Percentiles rank a stretch among this genome's conserved stretches.
Conservation (phyloP, 257 asterid genomes). For the Thymus mandschuricus region DNA sequence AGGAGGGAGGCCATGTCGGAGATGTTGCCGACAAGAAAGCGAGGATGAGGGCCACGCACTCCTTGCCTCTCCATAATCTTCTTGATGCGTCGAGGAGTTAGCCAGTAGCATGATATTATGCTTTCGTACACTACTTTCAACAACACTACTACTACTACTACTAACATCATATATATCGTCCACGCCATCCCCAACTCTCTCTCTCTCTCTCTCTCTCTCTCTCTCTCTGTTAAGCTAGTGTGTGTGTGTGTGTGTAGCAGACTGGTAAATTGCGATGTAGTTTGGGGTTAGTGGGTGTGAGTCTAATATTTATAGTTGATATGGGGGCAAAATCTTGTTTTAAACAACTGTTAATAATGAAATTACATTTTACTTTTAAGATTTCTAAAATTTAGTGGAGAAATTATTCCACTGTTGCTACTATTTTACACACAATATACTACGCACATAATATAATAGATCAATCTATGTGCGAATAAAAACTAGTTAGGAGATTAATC, state of each 20-base stretch:
- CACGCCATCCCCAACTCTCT: conserved; percentile 45
- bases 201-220: not conserved
- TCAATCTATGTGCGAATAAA: no score
- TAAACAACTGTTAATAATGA: not conserved
- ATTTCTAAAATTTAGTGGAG: no score
- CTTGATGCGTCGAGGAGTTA: conserved; percentile 82
- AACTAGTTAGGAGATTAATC: no score
- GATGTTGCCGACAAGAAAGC: conserved; percentile 79
- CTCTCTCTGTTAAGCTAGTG: not conserved
- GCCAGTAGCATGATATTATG: conserved; percentile 53
- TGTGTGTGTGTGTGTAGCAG: not conserved
- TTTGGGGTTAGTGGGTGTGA: not conserved
- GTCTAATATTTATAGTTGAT: conserved; percentile 31
- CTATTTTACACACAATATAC: no score
- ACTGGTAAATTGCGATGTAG: not conserved
- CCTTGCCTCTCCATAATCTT: conserved; percentile 82
- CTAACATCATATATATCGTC: not conserved
- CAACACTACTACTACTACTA: conserved; percentile 4
- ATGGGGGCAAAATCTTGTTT: conserved; percentile 2
- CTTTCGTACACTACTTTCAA: conserved; percentile 50
- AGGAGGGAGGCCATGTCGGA: conserved; percentile 64
- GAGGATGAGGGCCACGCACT: conserved; percentile 83
- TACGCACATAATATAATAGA: no score
- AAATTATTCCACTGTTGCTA: no score
- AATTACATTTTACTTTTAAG: no score